A percentile compares a stretch with the other conserved stretches of the same genome.
These are phyloP conservation scores for Citrullus colocynthis DNA, from an alignment of 306 rosid genomes.

Conservation along the genomic window DNA sequence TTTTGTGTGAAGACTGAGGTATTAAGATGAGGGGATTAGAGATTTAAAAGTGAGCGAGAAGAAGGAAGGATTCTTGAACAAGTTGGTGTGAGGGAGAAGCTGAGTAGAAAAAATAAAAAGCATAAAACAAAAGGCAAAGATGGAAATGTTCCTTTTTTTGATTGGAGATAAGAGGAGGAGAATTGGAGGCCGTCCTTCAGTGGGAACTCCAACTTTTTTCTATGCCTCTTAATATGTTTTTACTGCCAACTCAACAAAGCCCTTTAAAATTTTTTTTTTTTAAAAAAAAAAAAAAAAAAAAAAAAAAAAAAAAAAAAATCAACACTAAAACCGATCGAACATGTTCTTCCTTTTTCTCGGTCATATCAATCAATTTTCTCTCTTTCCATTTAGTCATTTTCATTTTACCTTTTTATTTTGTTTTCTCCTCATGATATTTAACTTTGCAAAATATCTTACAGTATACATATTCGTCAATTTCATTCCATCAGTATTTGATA, in stretches of 20 bases:
- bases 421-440: not conserved
- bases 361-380: not conserved
- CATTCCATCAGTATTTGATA: not conserved
- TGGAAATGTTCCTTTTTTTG: not conserved
- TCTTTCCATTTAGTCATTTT: not conserved
- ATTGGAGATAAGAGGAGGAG: not conserved
- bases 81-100: constrained; percentile 7
- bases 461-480: not conserved
- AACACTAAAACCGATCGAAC: not conserved
- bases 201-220: not conserved
- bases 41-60: not conserved
- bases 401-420: not conserved
- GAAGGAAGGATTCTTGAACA: not conserved
- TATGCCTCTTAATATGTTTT: not conserved
- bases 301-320: too few species aligned
- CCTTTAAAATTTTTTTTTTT: too few species aligned
- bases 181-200: not conserved
- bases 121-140: not conserved
- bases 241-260: not conserved
- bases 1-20: not conserved
- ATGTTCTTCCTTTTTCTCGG: not conserved
- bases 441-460: not conserved
- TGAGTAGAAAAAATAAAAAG: not conserved
- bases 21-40: not conserved
- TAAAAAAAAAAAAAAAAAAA: too few species aligned